These are phyloP conservation scores for Hypomyces rosellus DNA, from an alignment of 2,329 filamentous ascomycete species.

Conservation along the genomic window DNA sequence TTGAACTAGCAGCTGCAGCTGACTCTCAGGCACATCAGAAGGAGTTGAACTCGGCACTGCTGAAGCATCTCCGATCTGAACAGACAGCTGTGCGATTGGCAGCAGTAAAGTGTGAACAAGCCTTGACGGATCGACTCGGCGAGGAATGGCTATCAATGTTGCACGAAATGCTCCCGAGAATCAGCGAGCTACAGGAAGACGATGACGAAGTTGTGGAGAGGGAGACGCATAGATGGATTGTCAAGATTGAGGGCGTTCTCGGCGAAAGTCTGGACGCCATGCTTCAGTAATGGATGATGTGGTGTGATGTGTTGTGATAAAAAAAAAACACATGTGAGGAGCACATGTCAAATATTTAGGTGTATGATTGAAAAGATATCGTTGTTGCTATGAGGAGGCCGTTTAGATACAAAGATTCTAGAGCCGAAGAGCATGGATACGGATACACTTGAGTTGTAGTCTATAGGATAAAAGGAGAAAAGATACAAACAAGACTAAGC, in stretches of 20 bases:
- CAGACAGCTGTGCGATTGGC: constrained; percentile 67
- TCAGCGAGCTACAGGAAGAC: constrained; percentile 93
- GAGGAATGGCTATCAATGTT: constrained; percentile 91
- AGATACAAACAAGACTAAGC: no score
- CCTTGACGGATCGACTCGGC: constrained; percentile 70
- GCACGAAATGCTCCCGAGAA: constrained; percentile 93
- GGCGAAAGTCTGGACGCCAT: constrained; percentile 89
- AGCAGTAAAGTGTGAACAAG: constrained; percentile 75
- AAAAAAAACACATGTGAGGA: neutral
- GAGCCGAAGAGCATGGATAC: neutral
- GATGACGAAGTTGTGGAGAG: constrained; percentile 90
- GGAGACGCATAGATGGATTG: constrained; percentile 86
- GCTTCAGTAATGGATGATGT: constrained; percentile 59
- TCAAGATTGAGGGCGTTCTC: constrained; percentile 78
- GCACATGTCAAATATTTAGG: neutral
- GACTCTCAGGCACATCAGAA: constrained; percentile 88
- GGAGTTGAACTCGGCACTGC: constrained; percentile 71
- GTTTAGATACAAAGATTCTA: neutral
- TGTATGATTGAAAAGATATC: neutral
- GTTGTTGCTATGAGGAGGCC: neutral
- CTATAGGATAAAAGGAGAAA: neutral
- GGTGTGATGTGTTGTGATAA: neutral
- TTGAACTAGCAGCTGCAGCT: constrained; percentile 71
- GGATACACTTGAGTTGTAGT: neutral
- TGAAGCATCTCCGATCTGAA: constrained; percentile 72